phyloP scores from a whole-genome alignment of 2,329 filamentous ascomycete genomes.

The Colletotrichum theobromicola region DNA sequence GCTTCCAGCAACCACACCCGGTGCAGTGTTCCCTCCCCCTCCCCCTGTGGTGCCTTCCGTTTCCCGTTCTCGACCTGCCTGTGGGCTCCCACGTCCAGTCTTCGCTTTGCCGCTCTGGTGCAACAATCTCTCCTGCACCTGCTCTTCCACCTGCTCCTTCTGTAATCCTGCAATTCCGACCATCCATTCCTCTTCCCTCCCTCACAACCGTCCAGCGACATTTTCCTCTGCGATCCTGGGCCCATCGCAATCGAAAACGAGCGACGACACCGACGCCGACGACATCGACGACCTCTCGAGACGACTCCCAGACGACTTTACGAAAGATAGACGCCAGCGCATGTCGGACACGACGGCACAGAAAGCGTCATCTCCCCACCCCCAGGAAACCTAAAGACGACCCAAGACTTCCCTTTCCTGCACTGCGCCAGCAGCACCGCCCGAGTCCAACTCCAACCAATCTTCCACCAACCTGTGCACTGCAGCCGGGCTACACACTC shows the following conservation, averaged over 20 bases:
- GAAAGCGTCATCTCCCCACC: constrained; percentile 12
- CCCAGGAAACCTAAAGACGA: constrained; percentile 6
- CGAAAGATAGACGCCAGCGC: background rate
- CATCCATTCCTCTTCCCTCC: background rate
- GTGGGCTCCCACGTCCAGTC: background rate
- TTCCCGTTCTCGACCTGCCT: background rate
- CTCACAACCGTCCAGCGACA: background rate
- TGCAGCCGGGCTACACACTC: background rate
- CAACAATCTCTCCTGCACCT: background rate
- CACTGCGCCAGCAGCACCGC: background rate
- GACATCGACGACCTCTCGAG: background rate
- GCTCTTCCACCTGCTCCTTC: background rate
- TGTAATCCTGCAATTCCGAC: background rate
- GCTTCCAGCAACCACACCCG: background rate
- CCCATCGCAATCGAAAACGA: background rate
- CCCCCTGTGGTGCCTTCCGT: background rate
- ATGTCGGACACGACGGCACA: background rate
- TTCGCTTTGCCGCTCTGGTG: background rate
- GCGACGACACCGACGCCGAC: background rate
- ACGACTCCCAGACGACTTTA: background rate
- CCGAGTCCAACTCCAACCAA: background rate
- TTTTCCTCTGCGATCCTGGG: background rate
- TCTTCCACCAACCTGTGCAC: background rate
- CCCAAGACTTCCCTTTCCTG: background rate
- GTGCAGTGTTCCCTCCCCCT: background rate